Evolutionary conservation across 306 rosid genomes (phyloP).

Genomic region (Sicyos baderoa): DNA sequence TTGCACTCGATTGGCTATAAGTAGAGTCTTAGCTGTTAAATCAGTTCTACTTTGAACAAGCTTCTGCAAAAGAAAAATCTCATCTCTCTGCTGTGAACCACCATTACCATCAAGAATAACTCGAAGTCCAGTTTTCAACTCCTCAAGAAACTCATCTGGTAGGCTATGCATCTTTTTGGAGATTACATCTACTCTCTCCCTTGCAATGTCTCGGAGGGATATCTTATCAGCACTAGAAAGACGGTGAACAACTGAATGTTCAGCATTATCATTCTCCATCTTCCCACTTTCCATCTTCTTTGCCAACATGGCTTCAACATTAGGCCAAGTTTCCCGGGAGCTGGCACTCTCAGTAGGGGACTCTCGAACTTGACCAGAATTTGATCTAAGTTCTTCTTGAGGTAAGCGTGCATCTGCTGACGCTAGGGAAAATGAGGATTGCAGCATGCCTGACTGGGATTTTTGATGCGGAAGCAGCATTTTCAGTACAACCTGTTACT

Average conservation of each 20-base stretch:
- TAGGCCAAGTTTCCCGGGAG: constrained; percentile 83
- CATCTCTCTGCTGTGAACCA: constrained; percentile 78
- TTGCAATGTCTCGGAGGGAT: constrained; percentile 74
- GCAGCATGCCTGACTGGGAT: constrained; percentile 58
- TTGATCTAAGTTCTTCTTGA: constrained; percentile 73
- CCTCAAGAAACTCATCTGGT: constrained; percentile 72
- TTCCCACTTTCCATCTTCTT: constrained; percentile 77
- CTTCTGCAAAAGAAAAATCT: constrained; percentile 75
- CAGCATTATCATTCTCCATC: constrained; percentile 59
- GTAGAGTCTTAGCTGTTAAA: constrained; percentile 78
- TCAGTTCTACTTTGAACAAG: constrained; percentile 77
- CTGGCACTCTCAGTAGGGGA: constrained; percentile 96
- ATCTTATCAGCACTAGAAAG: constrained; percentile 72
- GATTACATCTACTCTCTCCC: constrained; percentile 73
- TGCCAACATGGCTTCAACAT: constrained; percentile 47
- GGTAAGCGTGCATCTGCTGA: constrained; percentile 62
- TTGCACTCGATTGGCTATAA: constrained; percentile 79
- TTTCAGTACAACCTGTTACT: constrained; percentile 32
- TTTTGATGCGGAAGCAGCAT: constrained; percentile 90
- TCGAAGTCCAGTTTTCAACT: constrained; percentile 64
- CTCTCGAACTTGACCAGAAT: constrained; percentile 58
- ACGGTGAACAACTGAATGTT: constrained; percentile 63
- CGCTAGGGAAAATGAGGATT: constrained; percentile 68
- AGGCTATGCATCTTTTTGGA: constrained; percentile 72
- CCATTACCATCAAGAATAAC: constrained; percentile 84